Evolutionary conservation across 345 rosid genomes (phyloP), one percentile per base, ranked within the genome.

Genomic region (Salix exigua): DNA sequence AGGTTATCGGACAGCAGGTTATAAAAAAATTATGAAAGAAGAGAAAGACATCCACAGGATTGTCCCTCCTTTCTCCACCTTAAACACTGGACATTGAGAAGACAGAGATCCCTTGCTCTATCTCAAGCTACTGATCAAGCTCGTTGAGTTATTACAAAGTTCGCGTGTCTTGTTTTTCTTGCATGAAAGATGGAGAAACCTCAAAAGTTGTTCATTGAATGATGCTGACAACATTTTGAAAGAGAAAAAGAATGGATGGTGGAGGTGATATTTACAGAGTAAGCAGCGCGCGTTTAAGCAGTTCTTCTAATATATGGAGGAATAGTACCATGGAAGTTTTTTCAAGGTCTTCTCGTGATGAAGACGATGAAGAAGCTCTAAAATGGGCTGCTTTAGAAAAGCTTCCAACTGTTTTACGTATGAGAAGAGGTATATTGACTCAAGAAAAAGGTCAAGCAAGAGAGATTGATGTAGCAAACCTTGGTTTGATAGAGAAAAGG

Each of bases 301-400:
- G 87, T 69, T 82, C 87, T 66, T 81, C 90, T 3, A 81, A 66
- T 77, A 82, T 85, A 33, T 86, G 88, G 89, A 81, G 88, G 72
- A 80, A 68, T 77, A 82, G 76, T 4, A 64, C 82, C 12, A n/a
- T 71, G 68, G 89, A 90, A 44, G 84, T 75, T 26, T 90, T 90
- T 31, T 73, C 84, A 6, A 69, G 31, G 51, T 85, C 94, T 16
- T 85, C 86, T 38, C 75, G 75, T 30, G 84, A 77, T 18, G 94
- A 83, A 72, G 90, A 77, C 19, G 84, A 90, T 73, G 97, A 92
- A 77, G 97, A 89, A 85, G 98, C 92, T 62, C 83, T 92, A 71
- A 91, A 61, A 81, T 94, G 97, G 98, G 98, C 98, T 58, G 98
- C 98, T 58, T 14, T 94, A 4, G 94, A 94, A 84, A 94, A 86